These are phyloP conservation scores for Annulohypoxylon truncatum DNA, from an alignment of 2,329 filamentous ascomycete genomes.

Conservation along the genomic window DNA sequence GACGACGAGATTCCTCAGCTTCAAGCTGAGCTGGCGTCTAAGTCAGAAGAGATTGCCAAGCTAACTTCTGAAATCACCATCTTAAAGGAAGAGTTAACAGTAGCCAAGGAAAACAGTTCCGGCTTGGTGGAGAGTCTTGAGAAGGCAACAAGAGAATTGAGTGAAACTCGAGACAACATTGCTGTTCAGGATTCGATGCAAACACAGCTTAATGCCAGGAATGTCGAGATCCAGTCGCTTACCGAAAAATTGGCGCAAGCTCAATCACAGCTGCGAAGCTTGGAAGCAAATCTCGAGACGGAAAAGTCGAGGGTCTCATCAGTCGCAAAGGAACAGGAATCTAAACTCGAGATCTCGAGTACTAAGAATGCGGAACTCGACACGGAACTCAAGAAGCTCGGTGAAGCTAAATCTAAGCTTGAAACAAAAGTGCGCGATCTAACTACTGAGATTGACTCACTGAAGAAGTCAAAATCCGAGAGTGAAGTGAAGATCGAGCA, in stretches of 20 bases:
- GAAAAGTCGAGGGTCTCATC: slow-evolving; percentile 43
- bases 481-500: slow-evolving; percentile 57
- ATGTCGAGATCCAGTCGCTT: slow-evolving; percentile 61
- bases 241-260: slow-evolving; percentile 61
- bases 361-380: slow-evolving; percentile 44
- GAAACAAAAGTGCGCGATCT: slow-evolving; percentile 59
- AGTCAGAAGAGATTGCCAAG: slow-evolving; percentile 75
- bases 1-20: slow-evolving; percentile 87
- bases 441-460: slow-evolving; percentile 57
- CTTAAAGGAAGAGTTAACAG: slow-evolving; percentile 76
- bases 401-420: slow-evolving; percentile 49
- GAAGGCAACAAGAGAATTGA: slow-evolving; percentile 72
- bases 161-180: slow-evolving; percentile 56
- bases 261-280: slow-evolving; percentile 58
- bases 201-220: slow-evolving; percentile 61
- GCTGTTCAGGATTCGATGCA: slow-evolving; percentile 60
- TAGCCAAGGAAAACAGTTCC: slow-evolving; percentile 76
- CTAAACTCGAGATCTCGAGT: slow-evolving; percentile 45
- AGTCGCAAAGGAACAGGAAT: slow-evolving; percentile 43
- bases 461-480: slow-evolving; percentile 54
- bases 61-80: slow-evolving; percentile 76
- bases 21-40: slow-evolving; percentile 78
- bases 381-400: slow-evolving; percentile 54
- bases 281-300: slow-evolving; percentile 54
- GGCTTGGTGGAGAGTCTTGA: slow-evolving; percentile 76